These are phyloP conservation scores for Volvariella volvacea DNA, from an alignment of 1,284 basidiomycete genomes.

Conservation along the genomic window DNA sequence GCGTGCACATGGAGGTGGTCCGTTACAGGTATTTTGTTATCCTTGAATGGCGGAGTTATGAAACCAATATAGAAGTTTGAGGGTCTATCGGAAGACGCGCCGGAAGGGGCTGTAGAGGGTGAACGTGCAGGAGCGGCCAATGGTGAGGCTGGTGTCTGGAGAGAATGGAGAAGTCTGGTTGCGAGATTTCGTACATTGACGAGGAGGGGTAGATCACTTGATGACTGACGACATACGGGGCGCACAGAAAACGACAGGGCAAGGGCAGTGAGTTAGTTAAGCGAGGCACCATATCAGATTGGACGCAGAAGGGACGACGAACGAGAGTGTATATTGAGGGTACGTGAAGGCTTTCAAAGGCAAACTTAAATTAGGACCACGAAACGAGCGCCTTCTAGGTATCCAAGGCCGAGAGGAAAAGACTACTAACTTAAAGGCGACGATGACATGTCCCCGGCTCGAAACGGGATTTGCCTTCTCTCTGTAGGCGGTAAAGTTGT, in stretches of 20 bases:
- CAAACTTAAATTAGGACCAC: constrained; percentile 10
- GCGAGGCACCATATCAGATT: constrained; percentile 1
- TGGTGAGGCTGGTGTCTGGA: constrained; percentile 34
- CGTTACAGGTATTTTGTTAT: constrained; percentile 67
- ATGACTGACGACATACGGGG: constrained; percentile 47
- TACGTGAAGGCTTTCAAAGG: constrained; percentile 53
- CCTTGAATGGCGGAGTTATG: constrained; percentile 68
- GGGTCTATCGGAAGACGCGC: constrained; percentile 20
- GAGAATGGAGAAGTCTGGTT: constrained; percentile 44
- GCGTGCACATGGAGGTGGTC: constrained; percentile 74
- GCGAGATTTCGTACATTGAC: constrained; percentile 55
- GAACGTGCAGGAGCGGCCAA: constrained; percentile 15
- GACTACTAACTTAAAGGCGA: constrained; percentile 63
- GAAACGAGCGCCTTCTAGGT: neutral
- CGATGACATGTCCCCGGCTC: constrained; percentile 59
- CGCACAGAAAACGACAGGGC: constrained; percentile 7
- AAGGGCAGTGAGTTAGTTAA: constrained; percentile 3
- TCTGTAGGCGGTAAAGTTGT: constrained; percentile 67
- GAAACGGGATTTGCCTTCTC: constrained; percentile 65
- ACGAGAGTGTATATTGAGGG: constrained; percentile 70
- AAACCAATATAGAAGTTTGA: constrained; percentile 57
- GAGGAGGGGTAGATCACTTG: constrained; percentile 67
- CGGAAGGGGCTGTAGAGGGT: constrained; percentile 21
- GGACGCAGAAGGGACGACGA: constrained; percentile 2
- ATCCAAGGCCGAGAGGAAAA: constrained; percentile 5